Evolutionary conservation across 78 protist species (phyloP).

Genomic region (Pigoraptor vietnamica): DNA sequence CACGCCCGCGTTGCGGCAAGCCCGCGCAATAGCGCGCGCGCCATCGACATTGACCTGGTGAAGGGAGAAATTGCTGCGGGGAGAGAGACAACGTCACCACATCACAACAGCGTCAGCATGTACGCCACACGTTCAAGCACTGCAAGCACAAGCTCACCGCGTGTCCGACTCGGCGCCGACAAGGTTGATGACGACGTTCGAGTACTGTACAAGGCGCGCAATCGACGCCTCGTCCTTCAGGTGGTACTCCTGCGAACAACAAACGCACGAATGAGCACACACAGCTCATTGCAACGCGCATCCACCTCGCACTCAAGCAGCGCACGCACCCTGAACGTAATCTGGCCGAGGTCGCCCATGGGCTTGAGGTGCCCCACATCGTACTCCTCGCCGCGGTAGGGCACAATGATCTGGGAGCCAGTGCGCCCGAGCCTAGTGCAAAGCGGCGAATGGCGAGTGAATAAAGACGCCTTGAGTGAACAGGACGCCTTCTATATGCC

Average conservation of each 20-base stretch:
- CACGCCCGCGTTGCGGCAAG: conserved; percentile 28
- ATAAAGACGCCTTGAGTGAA: too few relatives aligned
- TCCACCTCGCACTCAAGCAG: not conserved
- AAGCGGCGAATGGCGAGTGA: not conserved
- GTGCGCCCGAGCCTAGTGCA: not conserved
- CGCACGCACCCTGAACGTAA: not conserved
- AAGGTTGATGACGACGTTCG: conserved; percentile 51
- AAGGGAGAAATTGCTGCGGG: conserved; percentile 1
- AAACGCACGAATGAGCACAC: not conserved
- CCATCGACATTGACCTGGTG: conserved; percentile 2
- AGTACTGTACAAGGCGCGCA: not conserved
- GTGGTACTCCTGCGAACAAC: not conserved
- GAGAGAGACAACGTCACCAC: too few relatives aligned
- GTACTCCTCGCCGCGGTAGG: conserved; percentile 44
- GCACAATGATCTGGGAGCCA: conserved; percentile 35
- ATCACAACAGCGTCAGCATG: too few relatives aligned
- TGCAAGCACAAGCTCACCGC: too few relatives aligned
- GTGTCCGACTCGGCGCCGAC: conserved; percentile 24
- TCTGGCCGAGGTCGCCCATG: conserved; percentile 63
- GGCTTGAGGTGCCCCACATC: conserved; percentile 28
- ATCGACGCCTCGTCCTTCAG: not conserved
- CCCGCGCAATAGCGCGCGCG: conserved; percentile 14
- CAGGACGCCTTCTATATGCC: not conserved
- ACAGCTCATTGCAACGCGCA: not conserved
- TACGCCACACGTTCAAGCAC: too few relatives aligned